A percentile compares a stretch with the other conserved stretches of the same genome.
Evolutionary conservation across 2,329 filamentous ascomycete species (phyloP).

Genomic region (Scytalidium sp.): DNA sequence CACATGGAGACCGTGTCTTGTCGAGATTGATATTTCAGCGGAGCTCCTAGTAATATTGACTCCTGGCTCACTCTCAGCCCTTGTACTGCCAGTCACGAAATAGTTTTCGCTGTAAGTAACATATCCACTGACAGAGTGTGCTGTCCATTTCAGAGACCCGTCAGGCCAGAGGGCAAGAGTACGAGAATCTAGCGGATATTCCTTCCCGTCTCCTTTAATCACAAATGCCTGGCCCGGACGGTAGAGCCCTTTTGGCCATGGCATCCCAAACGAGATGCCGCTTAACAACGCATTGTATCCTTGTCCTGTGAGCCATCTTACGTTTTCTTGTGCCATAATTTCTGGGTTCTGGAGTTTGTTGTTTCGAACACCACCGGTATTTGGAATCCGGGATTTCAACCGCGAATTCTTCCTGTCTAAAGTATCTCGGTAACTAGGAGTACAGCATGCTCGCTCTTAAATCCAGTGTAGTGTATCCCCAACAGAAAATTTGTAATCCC

Average conservation of each 20-base stretch:
- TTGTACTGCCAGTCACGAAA: constrained; percentile 29
- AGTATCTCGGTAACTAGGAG: too few species aligned
- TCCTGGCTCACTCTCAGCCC: constrained; percentile 2
- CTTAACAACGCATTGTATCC: constrained; percentile 8
- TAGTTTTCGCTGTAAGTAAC: constrained; percentile 39
- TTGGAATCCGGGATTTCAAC: too few species aligned
- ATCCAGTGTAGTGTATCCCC: too few species aligned
- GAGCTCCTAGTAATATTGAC: constrained; percentile 15
- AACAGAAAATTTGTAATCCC: too few species aligned
- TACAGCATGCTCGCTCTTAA: too few species aligned
- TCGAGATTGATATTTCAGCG: constrained; percentile 13
- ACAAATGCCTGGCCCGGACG: constrained; percentile 5
- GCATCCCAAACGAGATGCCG: constrained; percentile 14
- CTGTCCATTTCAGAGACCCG: constrained; percentile 60
- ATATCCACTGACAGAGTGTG: constrained; percentile 48
- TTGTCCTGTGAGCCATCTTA: background rate
- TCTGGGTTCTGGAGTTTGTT: background rate
- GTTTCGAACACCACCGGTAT: too few species aligned
- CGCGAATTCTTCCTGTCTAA: too few species aligned
- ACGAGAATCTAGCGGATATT: constrained; percentile 4
- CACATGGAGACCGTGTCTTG: constrained; percentile 11
- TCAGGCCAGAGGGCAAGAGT: constrained; percentile 45
- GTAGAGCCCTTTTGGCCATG: constrained; percentile 12
- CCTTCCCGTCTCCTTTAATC: constrained; percentile 9
- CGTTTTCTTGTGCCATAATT: background rate